Evolutionary conservation across 441 rosid species (phyloP).

Genomic region (Populus tomentosa): DNA sequence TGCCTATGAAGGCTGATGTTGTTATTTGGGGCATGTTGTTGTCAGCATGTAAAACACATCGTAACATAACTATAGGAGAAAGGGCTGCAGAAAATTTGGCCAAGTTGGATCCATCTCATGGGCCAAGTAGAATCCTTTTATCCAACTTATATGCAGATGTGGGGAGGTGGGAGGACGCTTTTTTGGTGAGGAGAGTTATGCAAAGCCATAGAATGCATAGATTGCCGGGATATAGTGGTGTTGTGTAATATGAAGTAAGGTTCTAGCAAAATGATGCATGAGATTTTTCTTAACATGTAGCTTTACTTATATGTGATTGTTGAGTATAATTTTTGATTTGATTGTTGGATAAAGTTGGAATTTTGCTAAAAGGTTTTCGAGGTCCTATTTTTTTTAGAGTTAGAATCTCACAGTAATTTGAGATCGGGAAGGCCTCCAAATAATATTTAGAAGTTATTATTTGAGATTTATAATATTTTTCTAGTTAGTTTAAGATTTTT

Average conservation of each 20-base stretch:
- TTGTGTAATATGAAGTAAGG: constrained; percentile 22
- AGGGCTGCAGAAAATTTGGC: constrained; percentile 49
- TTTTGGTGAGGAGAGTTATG: constrained; percentile 33
- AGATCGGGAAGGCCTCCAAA: no score
- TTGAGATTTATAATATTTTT: no score
- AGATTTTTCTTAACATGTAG: no score
- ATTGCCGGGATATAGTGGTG: constrained; percentile 57
- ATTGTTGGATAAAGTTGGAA: no score
- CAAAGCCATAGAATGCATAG: constrained; percentile 45
- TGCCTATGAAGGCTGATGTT: constrained; percentile 65
- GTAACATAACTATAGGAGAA: constrained; percentile 48
- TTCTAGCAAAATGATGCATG: no score
- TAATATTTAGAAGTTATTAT: no score
- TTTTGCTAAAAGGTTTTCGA: no score
- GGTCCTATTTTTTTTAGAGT: no score
- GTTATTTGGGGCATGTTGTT: constrained; percentile 59
- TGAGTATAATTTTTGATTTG: no score
- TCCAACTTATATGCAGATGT: constrained; percentile 55
- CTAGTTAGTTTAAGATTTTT: no score
- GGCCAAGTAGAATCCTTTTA: constrained; percentile 46
- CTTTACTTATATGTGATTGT: no score
- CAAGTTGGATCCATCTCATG: constrained; percentile 50
- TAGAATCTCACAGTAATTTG: no score
- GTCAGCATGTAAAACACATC: constrained; percentile 57
- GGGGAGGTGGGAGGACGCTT: constrained; percentile 64